phyloP scores from a whole-genome alignment of 352 stramenopile species.

The Paralagenidium karlingii region DNA sequence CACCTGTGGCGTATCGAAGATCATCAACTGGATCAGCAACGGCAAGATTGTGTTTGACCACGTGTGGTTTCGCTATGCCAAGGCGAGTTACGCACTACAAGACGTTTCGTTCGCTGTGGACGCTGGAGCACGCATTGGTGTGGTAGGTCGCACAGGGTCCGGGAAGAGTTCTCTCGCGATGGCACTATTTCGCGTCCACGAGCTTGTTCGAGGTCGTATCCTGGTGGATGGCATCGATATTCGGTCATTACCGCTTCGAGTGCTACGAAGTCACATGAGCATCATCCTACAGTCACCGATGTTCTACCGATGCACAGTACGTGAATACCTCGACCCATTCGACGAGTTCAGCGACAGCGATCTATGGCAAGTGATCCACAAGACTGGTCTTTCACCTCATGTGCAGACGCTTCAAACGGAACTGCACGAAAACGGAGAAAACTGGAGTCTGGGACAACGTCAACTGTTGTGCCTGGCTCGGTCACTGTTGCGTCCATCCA shows the following conservation, averaged over 20 bases:
- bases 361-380: slow-evolving; percentile 39
- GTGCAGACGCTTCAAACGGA: too few species aligned
- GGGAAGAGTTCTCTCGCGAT: slow-evolving; percentile 84
- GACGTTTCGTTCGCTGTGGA: too few species aligned
- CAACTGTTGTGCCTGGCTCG: slow-evolving; percentile 69
- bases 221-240: slow-evolving; percentile 65
- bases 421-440: too few species aligned
- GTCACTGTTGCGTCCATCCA: slow-evolving; percentile 77
- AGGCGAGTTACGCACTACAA: too few species aligned
- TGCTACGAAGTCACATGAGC: slow-evolving; percentile 50
- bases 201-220: slow-evolving; percentile 38
- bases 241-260: slow-evolving; percentile 32
- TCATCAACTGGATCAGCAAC: too few species aligned
- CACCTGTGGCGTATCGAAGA: too few species aligned
- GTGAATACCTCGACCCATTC: slow-evolving; percentile 74
- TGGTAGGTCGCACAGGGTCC: slow-evolving; percentile 81
- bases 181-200: slow-evolving; percentile 58
- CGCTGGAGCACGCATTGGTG: slow-evolving; percentile 55
- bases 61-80: slow-evolving; percentile 78
- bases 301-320: slow-evolving; percentile 70
- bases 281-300: slow-evolving; percentile 78
- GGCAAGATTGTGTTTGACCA: slow-evolving; percentile 71
- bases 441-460: slow-evolving; percentile 56
- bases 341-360: slow-evolving; percentile 20
- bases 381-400: slow-evolving; percentile 30